These are phyloP conservation scores for Biscutella laevigata DNA, from an alignment of 441 rosid species.

Conservation along the genomic window DNA sequence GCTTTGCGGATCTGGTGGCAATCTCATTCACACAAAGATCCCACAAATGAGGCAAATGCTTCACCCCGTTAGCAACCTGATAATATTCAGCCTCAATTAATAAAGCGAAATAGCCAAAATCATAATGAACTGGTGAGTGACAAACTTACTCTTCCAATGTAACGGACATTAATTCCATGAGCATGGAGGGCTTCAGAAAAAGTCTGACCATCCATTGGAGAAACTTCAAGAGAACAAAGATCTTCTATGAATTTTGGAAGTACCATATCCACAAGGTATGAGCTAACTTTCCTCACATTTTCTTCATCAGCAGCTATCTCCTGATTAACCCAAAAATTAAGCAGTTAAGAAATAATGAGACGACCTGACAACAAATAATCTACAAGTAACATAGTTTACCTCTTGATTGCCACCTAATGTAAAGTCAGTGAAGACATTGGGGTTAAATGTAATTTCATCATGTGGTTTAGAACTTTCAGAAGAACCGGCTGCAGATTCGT, in stretches of 20 bases:
- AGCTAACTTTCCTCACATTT: slow-evolving; percentile 82
- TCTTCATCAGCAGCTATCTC: slow-evolving; percentile 82
- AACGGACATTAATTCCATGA: slow-evolving; percentile 92
- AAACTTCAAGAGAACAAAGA: slow-evolving; percentile 94
- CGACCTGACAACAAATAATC: background rate
- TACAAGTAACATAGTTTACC: slow-evolving; percentile 36
- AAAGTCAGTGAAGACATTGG: slow-evolving; percentile 91
- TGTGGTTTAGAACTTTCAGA: slow-evolving; percentile 37
- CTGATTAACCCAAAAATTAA: slow-evolving; percentile 30
- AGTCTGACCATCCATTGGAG: slow-evolving; percentile 99
- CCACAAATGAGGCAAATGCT: slow-evolving; percentile 90
- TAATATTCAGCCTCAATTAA: slow-evolving; percentile 11
- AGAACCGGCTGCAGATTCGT: slow-evolving; percentile 33
- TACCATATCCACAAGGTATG: slow-evolving; percentile 64
- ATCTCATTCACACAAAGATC: slow-evolving; percentile 92
- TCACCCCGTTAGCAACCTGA: slow-evolving; percentile 89
- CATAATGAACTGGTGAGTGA: background rate
- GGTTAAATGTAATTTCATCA: slow-evolving; percentile 75
- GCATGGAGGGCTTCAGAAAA: slow-evolving; percentile 98
- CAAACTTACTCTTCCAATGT: slow-evolving; percentile 73
- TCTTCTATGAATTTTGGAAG: slow-evolving; percentile 93
- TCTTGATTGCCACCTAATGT: slow-evolving; percentile 78
- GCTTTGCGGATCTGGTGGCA: slow-evolving; percentile 84
- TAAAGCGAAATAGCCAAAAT: background rate
- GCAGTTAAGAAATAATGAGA: background rate